Conservation (phyloP, 1,284 basidiomycete genomes). For the Gomphus bonarii region DNA sequence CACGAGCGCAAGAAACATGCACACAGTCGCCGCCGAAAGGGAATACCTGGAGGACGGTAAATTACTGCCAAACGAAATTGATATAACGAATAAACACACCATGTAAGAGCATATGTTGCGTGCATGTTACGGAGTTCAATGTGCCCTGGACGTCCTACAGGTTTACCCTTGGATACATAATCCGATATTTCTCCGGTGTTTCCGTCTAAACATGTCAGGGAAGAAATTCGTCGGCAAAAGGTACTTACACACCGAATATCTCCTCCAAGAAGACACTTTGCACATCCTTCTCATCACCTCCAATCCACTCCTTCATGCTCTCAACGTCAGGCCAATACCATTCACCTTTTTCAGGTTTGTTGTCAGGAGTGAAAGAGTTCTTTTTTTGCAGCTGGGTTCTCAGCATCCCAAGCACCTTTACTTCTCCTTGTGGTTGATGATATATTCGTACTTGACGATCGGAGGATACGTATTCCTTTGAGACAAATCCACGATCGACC, state of each 20-base stretch:
- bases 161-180: conserved; percentile 64
- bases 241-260: conserved; percentile 56
- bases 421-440: conserved; percentile 34
- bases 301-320: conserved; percentile 74
- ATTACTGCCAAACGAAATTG: not conserved
- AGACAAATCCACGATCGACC: conserved; percentile 89
- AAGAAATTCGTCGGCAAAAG: not conserved
- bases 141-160: conserved; percentile 75
- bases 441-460: conserved; percentile 23
- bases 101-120: conserved; percentile 91
- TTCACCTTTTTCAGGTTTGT: conserved; percentile 66
- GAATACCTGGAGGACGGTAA: conserved; percentile 25
- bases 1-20: conserved; percentile 29
- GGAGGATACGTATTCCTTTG: conserved; percentile 37
- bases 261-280: conserved; percentile 84
- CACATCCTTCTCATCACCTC: conserved; percentile 56
- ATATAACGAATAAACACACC: conserved; percentile 37
- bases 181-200: conserved; percentile 60
- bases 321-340: conserved; percentile 92
- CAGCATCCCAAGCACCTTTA: conserved; percentile 68
- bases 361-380: conserved; percentile 83
- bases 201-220: conserved; percentile 48
- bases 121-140: conserved; percentile 94
- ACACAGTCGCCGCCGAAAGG: conserved; percentile 28
- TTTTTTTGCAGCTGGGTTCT: conserved; percentile 50